Evolutionary conservation across 352 stramenopile species (phyloP), one percentile per base, ranked within the genome.

Genomic region (Phytophthora palmivora): DNA sequence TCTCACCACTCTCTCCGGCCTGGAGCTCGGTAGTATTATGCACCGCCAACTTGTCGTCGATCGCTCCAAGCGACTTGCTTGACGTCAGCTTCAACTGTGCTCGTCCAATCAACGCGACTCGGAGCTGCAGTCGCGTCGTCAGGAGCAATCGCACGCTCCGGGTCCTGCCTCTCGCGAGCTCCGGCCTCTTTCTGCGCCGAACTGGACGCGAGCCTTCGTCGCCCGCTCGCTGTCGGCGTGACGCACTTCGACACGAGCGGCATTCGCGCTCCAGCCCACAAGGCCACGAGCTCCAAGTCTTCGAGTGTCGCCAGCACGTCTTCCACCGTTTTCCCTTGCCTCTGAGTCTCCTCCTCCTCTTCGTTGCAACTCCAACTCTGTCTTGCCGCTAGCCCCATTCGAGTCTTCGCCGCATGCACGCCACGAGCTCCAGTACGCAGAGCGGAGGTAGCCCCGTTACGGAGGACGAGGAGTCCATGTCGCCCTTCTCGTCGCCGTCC

Each of bases 361-460:
- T 39, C 18, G 34, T 21, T 6, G 24, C 43, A 0, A 10, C 34
- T 30, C 26, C 43, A 28, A 16, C 46, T 2, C 18, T 42, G n/a
- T 32, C 37, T 55, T 59, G 12, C 6, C 33, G 38, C 11, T 15
- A 22, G 18, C 39, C 16, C n/a, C 55, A 57, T 51, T 71, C 42
- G 14, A 56, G 28, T 54, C 56, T 52, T 65, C 41, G 41, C 45
- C 67, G 54, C 46, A 72, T 74, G 71, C 71, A 68, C 58, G 57
- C 52, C 53, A 75, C 68, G 49, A 70, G 53, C 63, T 76, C 59
- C 56, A 82, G 73, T 62, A 79, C 70, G 44, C 76, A 86, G 59
- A 77, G 65, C 60, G 74, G 76, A 70, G 76, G 76, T 50, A 86
- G 76, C 66, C 76, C 76, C 57, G 76, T 86, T 47, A 83, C 74